Evolutionary conservation across 495 filamentous ascomycete genomes (phyloP), one percentile per base, ranked within the genome.

Genomic region (Filosporella fistucella): DNA sequence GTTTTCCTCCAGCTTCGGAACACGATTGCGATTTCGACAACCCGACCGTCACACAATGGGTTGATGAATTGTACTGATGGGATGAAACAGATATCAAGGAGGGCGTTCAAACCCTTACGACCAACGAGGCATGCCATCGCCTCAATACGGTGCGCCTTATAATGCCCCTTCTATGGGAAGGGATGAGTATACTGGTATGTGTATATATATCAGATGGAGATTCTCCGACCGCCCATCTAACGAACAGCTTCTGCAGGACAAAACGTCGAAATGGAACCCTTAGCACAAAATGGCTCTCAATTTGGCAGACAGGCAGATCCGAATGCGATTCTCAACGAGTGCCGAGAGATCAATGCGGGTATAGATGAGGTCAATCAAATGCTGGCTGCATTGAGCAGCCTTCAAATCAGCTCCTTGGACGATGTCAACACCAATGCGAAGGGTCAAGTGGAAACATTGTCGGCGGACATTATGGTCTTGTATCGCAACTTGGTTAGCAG

Each of bases 271-370:
- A 84, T 88, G 83, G 63, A 65, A 32, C 70, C 81, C 21, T 65
- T 86, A 6, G 48, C 63, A 30, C 61, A 66, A 56, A 78, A 79
- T 44, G 67, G 64, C 8, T 54, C 63, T 34, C 61, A 66, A 36
- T 65, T 68, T 47, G 65, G 61, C 39, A 64, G 67, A 11, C 55
- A 54, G n/a, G 50, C 51, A 46, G 81, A 84, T 52, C 80, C 86
- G 18, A 89, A 84, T 57, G 75, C 77, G 32, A 81, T 94, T 56
- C 75, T 96, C 37, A 85, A 93, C 66, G 85, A 94, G 61, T 89
- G 88, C 69, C 73, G 76, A 17, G 78, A 84, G 32, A 84, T 95
- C 66, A 81, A 85, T 65, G 72, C 76, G 40, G 85, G 78, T 28
- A 86, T 96, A 52, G 81, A 91, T 53, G 70, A 76, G 47, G 76